Conservation (phyloP, 140 eudicot genomes). For the Anethum foeniculum region DNA sequence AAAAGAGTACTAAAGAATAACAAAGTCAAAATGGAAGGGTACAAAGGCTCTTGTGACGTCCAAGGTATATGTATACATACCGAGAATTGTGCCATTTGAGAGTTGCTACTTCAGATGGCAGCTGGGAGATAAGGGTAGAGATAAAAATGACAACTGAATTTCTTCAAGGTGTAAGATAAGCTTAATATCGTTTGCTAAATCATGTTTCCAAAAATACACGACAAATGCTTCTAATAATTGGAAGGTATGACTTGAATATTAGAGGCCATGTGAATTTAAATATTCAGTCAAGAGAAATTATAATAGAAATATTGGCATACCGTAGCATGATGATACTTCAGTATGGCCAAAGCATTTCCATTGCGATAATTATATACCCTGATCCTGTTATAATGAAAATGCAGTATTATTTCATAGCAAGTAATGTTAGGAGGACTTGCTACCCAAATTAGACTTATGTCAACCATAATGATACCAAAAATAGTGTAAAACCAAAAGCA, state of each 20-base stretch:
- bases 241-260: not conserved
- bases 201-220: not conserved
- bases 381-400: slow-evolving; percentile 40
- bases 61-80: not conserved
- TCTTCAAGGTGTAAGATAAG: not conserved
- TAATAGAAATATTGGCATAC: slow-evolving; percentile 25
- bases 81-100: not conserved
- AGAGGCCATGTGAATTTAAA: not conserved
- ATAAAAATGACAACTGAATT: not conserved
- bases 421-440: not conserved
- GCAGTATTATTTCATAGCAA: not conserved
- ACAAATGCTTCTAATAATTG: not conserved
- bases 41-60: not conserved
- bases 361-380: slow-evolving; percentile 71
- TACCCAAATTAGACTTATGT: not conserved
- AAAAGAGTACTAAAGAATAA: not conserved
- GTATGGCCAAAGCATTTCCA: slow-evolving; percentile 76
- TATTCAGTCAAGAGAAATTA: not conserved
- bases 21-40: not conserved
- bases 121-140: not conserved
- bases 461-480: not conserved
- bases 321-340: slow-evolving; percentile 71
- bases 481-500: not conserved
- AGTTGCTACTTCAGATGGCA: not conserved
- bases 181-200: not conserved